Conservation (phyloP, 768 basidiomycete species). For the Leccinum subgranulosum region DNA sequence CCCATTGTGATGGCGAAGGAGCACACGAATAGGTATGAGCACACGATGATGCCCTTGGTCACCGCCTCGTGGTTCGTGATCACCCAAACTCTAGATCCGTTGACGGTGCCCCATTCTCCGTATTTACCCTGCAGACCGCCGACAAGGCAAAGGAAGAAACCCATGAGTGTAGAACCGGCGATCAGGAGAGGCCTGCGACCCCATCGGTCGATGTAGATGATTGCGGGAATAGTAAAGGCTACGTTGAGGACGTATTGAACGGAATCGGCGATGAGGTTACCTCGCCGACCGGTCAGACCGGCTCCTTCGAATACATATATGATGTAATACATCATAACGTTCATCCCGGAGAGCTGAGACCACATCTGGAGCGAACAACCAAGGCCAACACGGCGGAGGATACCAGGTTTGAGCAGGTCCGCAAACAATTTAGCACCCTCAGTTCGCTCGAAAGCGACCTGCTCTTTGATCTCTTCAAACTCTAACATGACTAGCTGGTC, state of each 20-base stretch:
- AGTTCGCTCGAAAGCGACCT: slow-evolving; percentile 56
- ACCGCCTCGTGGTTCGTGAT: slow-evolving; percentile 51
- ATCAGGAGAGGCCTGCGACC: slow-evolving; percentile 77
- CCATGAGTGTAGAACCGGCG: slow-evolving; percentile 63
- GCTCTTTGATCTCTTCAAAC: slow-evolving; percentile 60
- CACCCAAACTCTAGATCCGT: slow-evolving; percentile 51
- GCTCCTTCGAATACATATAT: slow-evolving; percentile 76
- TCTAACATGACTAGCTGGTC: slow-evolving; percentile 66
- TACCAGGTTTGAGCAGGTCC: slow-evolving; percentile 63
- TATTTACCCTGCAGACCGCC: slow-evolving; percentile 70
- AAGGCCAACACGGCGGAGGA: slow-evolving; percentile 67
- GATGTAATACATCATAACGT: slow-evolving; percentile 68
- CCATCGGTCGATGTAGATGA: slow-evolving; percentile 72
- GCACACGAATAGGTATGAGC: slow-evolving; percentile 75
- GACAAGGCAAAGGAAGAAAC: slow-evolving; percentile 74
- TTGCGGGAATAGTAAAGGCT: slow-evolving; percentile 41
- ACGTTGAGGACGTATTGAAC: slow-evolving; percentile 53
- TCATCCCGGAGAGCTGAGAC: slow-evolving; percentile 76
- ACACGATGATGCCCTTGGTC: slow-evolving; percentile 72
- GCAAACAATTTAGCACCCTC: slow-evolving; percentile 70
- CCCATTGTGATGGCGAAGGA: slow-evolving; percentile 74
- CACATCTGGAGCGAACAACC: slow-evolving; percentile 77
- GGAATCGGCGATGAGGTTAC: slow-evolving; percentile 71
- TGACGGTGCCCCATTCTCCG: slow-evolving; percentile 57
- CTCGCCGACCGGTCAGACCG: slow-evolving; percentile 70